Conservation (phyloP, 345 rosid species). For the Cochlearia excelsa region DNA sequence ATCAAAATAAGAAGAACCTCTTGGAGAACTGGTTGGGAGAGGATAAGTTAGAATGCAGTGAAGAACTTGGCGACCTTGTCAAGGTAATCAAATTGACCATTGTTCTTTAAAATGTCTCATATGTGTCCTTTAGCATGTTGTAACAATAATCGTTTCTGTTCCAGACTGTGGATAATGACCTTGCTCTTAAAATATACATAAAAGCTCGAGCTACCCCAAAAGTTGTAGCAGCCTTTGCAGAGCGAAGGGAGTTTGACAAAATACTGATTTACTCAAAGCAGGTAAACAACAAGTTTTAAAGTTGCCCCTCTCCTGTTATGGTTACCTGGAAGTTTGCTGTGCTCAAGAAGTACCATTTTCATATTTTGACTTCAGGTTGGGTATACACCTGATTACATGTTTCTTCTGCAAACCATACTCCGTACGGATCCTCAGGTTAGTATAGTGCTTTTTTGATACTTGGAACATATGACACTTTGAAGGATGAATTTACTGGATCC, state of each 20-base stretch:
- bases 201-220: conserved; percentile 99
- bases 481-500: conserved; percentile 7
- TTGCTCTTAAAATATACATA: conserved; percentile 91
- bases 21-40: conserved; percentile 99
- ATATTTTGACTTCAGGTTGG: conserved; percentile 69
- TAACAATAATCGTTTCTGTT: conserved; percentile 28
- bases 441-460: conserved; percentile 23
- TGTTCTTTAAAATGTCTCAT: conserved; percentile 12
- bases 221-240: conserved; percentile 99
- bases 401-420: conserved; percentile 98
- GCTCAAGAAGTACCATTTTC: conserved; percentile 19
- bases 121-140: conserved; percentile 13
- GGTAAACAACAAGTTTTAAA: conserved; percentile 40
- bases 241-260: conserved; percentile 98
- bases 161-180: conserved; percentile 99
- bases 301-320: conserved; percentile 1
- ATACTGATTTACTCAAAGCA: conserved; percentile 96
- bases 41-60: conserved; percentile 98
- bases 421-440: conserved; percentile 97
- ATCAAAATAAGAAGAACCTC: conserved; percentile 98
- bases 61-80: conserved; percentile 99
- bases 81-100: conserved; percentile 54
- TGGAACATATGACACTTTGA: conserved; percentile 13
- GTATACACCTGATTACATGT: conserved; percentile 95
- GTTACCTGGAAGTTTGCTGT: conserved; percentile 10